Conservation (phyloP, 345 rosid genomes). For the Rhodamnia rubescens region DNA sequence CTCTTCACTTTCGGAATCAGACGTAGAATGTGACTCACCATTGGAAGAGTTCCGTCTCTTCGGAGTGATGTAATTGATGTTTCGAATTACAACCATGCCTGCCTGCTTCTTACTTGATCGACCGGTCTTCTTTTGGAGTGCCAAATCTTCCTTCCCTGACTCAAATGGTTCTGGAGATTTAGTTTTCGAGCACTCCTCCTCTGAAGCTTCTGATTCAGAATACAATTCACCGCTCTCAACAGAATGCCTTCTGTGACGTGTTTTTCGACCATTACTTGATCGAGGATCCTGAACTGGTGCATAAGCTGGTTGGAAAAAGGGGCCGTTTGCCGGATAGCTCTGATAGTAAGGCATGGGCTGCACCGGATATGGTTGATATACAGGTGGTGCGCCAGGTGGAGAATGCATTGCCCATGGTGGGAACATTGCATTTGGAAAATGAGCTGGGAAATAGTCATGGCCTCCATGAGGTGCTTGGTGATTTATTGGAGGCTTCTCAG, state of each 20-base stretch:
- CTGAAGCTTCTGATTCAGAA: slow-evolving; percentile 37
- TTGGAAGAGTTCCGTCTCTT: slow-evolving; percentile 49
- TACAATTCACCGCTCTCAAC: slow-evolving; percentile 39
- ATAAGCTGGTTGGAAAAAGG: slow-evolving; percentile 54
- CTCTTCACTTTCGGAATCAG: slow-evolving; percentile 36
- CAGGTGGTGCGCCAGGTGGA: slow-evolving; percentile 66
- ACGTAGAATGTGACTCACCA: slow-evolving; percentile 43
- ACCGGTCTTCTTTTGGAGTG: slow-evolving; percentile 22
- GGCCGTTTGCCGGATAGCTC: slow-evolving; percentile 49
- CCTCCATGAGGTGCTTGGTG: slow-evolving; percentile 34
- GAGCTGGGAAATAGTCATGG: slow-evolving; percentile 62
- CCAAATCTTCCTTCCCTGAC: slow-evolving; percentile 20
- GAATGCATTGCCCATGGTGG: slow-evolving; percentile 89
- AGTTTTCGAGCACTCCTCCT: slow-evolving; percentile 20
- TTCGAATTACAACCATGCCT: slow-evolving; percentile 70
- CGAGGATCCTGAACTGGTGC: slow-evolving; percentile 54
- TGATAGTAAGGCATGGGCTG: slow-evolving; percentile 79
- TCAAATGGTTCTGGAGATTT: slow-evolving; percentile 38
- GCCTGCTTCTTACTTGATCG: slow-evolving; percentile 53
- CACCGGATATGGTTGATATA: slow-evolving; percentile 81
- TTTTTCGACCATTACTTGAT: slow-evolving; percentile 42
- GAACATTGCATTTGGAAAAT: slow-evolving; percentile 62
- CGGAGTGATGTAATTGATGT: slow-evolving; percentile 71
- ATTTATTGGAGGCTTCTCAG: slow-evolving; percentile 41
- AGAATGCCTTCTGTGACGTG: slow-evolving; percentile 47